Conservation (phyloP, 1,284 basidiomycete genomes). For the Leccinum angustisporum region DNA sequence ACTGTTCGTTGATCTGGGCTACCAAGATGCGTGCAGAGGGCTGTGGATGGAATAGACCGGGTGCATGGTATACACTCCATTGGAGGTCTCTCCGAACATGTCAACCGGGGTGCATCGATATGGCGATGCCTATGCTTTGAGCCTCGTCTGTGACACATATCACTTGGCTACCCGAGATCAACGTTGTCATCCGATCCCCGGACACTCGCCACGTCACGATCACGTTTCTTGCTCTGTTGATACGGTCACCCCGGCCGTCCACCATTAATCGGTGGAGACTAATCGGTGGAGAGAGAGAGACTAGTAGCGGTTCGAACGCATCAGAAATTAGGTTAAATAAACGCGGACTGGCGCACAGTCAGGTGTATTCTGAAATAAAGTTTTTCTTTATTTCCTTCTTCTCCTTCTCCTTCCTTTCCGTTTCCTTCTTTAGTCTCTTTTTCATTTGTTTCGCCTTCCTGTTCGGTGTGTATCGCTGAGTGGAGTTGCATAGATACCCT, state of each 20-base stretch:
- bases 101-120: not conserved
- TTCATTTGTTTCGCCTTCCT: not conserved
- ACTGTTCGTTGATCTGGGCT: not conserved
- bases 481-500: not conserved
- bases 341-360: not conserved
- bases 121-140: not conserved
- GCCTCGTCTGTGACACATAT: not conserved
- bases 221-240: not conserved
- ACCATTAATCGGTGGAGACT: not conserved
- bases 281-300: not conserved
- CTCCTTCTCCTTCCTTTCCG: not conserved
- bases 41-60: not conserved
- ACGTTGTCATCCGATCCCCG: not conserved
- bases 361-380: not conserved
- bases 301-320: not conserved
- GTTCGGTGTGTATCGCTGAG: not conserved
- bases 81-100: not conserved
- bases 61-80: not conserved
- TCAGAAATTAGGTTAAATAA: not conserved
- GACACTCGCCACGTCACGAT: slow-evolving; percentile 1
- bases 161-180: slow-evolving; percentile 1
- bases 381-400: not conserved
- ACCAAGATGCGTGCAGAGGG: not conserved
- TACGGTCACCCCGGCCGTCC: not conserved
- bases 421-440: not conserved